A percentile compares a stretch with the other conserved stretches of the same genome.
phyloP scores from a whole-genome alignment of 2,329 filamentous ascomycete genomes.

The Calonectria hongkongensis region DNA sequence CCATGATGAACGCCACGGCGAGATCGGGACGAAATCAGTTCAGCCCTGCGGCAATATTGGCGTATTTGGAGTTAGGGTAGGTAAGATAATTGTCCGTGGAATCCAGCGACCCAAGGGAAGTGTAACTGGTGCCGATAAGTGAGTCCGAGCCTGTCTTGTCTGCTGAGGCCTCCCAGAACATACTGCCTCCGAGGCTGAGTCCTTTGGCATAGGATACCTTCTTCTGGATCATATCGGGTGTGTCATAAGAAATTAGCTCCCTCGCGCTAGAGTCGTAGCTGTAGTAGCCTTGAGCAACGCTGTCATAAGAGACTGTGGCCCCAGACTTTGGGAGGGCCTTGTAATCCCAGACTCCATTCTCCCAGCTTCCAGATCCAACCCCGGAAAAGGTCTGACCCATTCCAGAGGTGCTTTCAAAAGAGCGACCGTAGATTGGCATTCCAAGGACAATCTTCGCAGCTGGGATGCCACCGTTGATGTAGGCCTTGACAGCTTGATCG shows the following conservation, averaged over 20 bases:
- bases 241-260: conserved; percentile 84
- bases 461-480: conserved; percentile 77
- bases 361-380: conserved; percentile 81
- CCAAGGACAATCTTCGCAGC: conserved; percentile 82
- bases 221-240: conserved; percentile 71
- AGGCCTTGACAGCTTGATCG: conserved; percentile 77
- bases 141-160: conserved; percentile 77
- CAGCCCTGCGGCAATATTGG: conserved; percentile 64
- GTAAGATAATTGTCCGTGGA: conserved; percentile 67
- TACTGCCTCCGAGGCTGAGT: conserved; percentile 80
- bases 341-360: conserved; percentile 86
- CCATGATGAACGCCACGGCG: background rate
- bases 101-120: conserved; percentile 64
- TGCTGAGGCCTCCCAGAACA: conserved; percentile 89
- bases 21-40: background rate
- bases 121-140: conserved; percentile 72
- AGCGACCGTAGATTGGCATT: conserved; percentile 86
- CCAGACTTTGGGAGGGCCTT: conserved; percentile 81
- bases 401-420: conserved; percentile 69
- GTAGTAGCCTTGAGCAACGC: conserved; percentile 77
- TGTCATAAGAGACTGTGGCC: conserved; percentile 75
- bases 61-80: conserved; percentile 72
- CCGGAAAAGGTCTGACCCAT: conserved; percentile 66
- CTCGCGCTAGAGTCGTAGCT: conserved; percentile 77
- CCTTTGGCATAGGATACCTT: conserved; percentile 80